Evolutionary conservation across 306 rosid species (phyloP).

Genomic region (Gastrolobium bilobum): DNA sequence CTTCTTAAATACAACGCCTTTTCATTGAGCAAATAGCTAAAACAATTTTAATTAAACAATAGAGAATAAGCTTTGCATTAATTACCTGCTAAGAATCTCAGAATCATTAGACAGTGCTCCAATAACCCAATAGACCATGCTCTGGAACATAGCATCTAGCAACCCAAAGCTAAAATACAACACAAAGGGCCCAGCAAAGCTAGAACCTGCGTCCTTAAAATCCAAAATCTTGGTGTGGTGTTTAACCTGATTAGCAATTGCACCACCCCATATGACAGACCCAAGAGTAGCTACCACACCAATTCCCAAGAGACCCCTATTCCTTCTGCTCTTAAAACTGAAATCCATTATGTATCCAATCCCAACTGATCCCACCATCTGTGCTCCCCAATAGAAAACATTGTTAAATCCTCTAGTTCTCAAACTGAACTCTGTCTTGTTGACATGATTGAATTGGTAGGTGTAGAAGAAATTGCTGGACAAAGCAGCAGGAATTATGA

Average conservation of each 20-base stretch:
- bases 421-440: conserved; percentile 68
- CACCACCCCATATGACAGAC: conserved; percentile 84
- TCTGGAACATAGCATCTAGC: conserved; percentile 95
- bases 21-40: neutral
- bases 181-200: conserved; percentile 84
- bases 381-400: conserved; percentile 93
- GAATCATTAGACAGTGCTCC: conserved; percentile 90
- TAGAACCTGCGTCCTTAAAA: conserved; percentile 67
- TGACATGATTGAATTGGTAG: conserved; percentile 88
- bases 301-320: conserved; percentile 78
- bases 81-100: conserved; percentile 90
- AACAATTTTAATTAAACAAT: neutral
- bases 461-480: conserved; percentile 86
- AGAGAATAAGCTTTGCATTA: neutral
- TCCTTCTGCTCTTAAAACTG: conserved; percentile 79
- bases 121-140: conserved; percentile 87
- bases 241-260: conserved; percentile 73
- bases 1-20: neutral
- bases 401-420: conserved; percentile 95
- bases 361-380: conserved; percentile 86
- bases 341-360: conserved; percentile 88
- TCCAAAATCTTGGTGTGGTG: conserved; percentile 59
- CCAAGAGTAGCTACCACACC: conserved; percentile 65
- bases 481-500: conserved; percentile 87
- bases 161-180: conserved; percentile 83